Base-by-base conservation (phyloP, 805 yeast genomes). In the Crinitomyces ghanaensis region DNA sequence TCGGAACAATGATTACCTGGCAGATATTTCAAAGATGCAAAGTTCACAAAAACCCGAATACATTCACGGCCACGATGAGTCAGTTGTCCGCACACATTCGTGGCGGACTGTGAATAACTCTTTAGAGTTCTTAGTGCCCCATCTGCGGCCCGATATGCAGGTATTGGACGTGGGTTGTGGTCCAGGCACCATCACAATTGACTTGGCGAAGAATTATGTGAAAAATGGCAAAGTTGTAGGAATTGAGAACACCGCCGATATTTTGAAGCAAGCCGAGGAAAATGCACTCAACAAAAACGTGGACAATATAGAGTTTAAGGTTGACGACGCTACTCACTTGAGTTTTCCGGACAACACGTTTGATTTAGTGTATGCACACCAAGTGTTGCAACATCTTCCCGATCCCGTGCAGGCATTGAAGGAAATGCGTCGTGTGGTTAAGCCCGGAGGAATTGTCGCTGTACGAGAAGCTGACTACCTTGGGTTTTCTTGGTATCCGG, bases 151-250 rank as follows among this genome's bases (percentile, higher is more conserved):
- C 4, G 42, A 43, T 11, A 42, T 44, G 25, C 38, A 41, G 23
- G 41, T 62, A 5, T 51, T 63, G 9, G 68, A 63, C 38, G 63
- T 62, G 14, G 68, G 68, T 6, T 54, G 61, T 41, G 68, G 68
- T 0, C 66, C 66, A 3, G 68, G 66, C 0, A 47, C 64, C 4
- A 62, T 63, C 22, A 57, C 63, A 4, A 27, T 41, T 4, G 65
- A 54, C 34, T 38, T 62, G 15, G 59, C 58, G 12, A 42, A 46
- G 22, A 45, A 43, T 16, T 55, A 56, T 31, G 53, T 54, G 3
- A 44, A 48, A 6, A 8, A 46, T 4, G 62, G 57, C 14, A 39
- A 35, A 19, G 50, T 57, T 5, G 43, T 53, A 32, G 66, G 63
- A 1, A 37, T 56, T 4, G 64, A 59, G 24, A 54, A 57, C 16